phyloP scores from a whole-genome alignment of 2,329 filamentous ascomycete species.

The Fusarium longipes region DNA sequence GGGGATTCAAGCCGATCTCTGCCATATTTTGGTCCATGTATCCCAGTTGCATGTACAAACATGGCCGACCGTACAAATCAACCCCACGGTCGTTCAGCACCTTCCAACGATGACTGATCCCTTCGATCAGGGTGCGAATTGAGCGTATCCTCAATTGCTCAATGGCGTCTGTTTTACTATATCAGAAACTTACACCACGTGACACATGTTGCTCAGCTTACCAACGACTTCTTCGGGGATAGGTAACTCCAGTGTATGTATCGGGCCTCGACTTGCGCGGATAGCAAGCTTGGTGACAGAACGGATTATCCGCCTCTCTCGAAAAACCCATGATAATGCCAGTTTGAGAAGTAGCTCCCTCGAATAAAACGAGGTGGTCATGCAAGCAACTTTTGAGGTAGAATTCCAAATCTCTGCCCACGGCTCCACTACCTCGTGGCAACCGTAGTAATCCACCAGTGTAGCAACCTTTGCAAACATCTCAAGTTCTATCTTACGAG shows the following conservation, averaged over 20 bases:
- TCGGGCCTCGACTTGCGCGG: not conserved
- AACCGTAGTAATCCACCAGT: not conserved
- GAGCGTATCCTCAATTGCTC: not conserved
- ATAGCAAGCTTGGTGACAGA: rapidly evolving
- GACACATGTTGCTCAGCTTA: rapidly evolving
- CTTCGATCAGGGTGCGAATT: rapidly evolving
- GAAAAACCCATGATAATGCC: not conserved
- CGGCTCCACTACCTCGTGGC: not conserved
- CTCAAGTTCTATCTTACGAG: rapidly evolving
- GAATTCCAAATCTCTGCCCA: not conserved
- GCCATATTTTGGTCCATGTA: not conserved
- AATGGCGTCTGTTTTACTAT: not conserved
- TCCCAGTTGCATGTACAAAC: not conserved
- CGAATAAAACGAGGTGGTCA: not conserved
- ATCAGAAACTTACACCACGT: rapidly evolving
- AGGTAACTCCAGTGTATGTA: not conserved
- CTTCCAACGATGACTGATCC: rapidly evolving
- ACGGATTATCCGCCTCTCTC: not conserved
- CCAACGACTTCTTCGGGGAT: not conserved
- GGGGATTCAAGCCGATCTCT: not conserved
- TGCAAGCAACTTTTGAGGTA: rapidly evolving
- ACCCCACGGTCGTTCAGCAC: rapidly evolving
- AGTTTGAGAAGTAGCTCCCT: not conserved
- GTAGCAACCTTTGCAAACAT: not conserved
- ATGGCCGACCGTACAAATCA: rapidly evolving